Evolutionary conservation across 495 filamentous ascomycete genomes (phyloP), one percentile per base, ranked within the genome.

Genomic region (Penicillium herquei): DNA sequence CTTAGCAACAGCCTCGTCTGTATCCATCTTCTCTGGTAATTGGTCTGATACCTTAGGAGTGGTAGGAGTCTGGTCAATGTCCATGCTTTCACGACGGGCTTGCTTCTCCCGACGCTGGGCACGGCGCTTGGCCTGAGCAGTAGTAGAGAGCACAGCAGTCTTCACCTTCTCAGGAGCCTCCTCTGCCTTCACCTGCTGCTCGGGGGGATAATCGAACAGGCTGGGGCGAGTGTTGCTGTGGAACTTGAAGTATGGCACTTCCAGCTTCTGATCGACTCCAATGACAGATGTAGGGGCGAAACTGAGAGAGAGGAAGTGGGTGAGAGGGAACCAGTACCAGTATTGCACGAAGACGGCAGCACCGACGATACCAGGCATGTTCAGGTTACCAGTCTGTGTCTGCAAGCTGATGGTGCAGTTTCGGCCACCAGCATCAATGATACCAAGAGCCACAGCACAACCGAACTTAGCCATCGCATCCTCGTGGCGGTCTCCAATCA

Each of bases 251-350:
- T 82, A 86, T n/a, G 95, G 92, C 37, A 96, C 87, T 58, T 96
- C 91, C 3, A 99, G 81, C 64, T 96, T 89, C 67, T 93, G 85
- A 69, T 98, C 92, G 17, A 99, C 84, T 45, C 87, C 93, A 54
- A 97, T 96, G 63, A 99, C 89, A 1, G 92, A 88, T 8, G 95
- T 98, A 0, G 95, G 95, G 7, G 88, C 87, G 68, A 98, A 97
- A 66, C 88, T 91, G 56, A 98, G 79, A 0, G 92, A 93, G 17
- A 99, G 73, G 84, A 99, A 99, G 72, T 98, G 95, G 21, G 94
- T 96, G 61, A 97, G 85, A 45, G 95, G 95, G 84, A 99, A 99
- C 95, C 95, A 99, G 75, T 99, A 99, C 95, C 95, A 99, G 76
- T 99, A 99, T 70, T 99, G 95, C 7, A 91, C 94, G 76, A 99